A percentile compares a stretch with the other conserved stretches of the same genome.
Evolutionary conservation across 164 flowering plant genomes (phyloP).

Genomic region (Macadamia tetraphylla): DNA sequence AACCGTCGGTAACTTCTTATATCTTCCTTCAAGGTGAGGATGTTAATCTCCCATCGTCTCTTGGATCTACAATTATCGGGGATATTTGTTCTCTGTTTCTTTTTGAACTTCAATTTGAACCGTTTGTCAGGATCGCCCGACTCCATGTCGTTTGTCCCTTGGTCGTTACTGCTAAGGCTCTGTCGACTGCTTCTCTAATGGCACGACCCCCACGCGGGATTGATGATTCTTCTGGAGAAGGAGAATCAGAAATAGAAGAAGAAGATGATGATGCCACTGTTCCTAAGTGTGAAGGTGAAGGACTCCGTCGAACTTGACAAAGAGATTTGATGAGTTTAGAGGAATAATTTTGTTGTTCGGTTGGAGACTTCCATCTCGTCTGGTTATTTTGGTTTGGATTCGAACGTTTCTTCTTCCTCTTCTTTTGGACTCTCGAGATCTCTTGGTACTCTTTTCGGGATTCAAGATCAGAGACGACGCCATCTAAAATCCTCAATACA

Average conservation of each 20-base stretch:
- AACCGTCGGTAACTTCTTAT: conserved; percentile 43
- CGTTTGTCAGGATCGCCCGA: conserved; percentile 58
- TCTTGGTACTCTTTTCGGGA: too few species aligned
- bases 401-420: conserved; percentile 11
- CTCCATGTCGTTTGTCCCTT: conserved; percentile 72
- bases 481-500: conserved; percentile 1
- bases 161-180: conserved; percentile 55
- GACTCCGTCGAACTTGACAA: conserved; percentile 26
- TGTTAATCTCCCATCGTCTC: conserved; percentile 29
- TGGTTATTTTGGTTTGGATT: conserved; percentile 1
- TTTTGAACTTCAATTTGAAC: conserved; percentile 40
- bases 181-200: conserved; percentile 63
- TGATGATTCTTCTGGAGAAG: too few species aligned
- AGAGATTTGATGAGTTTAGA: conserved; percentile 58
- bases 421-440: conserved; percentile 13
- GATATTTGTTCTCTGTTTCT: conserved; percentile 18
- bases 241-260: too few species aligned
- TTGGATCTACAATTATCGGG: conserved; percentile 21
- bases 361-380: conserved; percentile 34
- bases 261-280: too few species aligned
- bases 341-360: conserved; percentile 50
- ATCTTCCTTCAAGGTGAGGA: conserved; percentile 27
- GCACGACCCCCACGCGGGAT: conserved; percentile 35
- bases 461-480: conserved; percentile 15
- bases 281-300: too few species aligned